Evolutionary conservation across 352 stramenopile species (phyloP), one percentile per base, ranked within the genome.

Genomic region (Phytophthora nicotianae): DNA sequence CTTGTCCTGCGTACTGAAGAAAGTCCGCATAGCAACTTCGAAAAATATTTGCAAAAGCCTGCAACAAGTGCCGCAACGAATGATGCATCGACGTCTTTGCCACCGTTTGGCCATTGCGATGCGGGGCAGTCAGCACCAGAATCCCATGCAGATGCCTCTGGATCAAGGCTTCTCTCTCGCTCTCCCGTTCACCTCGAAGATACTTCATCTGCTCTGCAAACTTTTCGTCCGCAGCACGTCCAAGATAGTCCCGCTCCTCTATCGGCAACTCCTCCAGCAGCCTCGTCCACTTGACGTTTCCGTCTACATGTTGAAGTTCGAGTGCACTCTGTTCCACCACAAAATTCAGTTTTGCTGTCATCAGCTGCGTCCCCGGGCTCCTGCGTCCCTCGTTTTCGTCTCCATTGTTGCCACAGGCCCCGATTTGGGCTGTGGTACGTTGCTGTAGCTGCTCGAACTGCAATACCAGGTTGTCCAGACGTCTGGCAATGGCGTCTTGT

Each of bases 131-230:
- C 11, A 72, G 45, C 11, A 71, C 57, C 23, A 88, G 60, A n/a
- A 88, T 57, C 7, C 56, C 56, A 5, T 77, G 53, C 21, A 90
- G 19, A 66, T 90, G 78, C 29, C 69, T 58, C 29, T 70, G 57
- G 19, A 90, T 72, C 29, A 68, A 62, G 17, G 48, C 50, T 0
- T 72, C 17, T 0, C 65, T 74, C 45, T 88, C 74, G 0, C 49
- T 33, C 32, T 72, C 63, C 13, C 62, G 49, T 5, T 66, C 58
- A 5, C 72, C 68, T 24, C 62, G 68, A 21, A 71, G 68, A 62
- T 88, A 88, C 69, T 90, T 88, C 54, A 90, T 74, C 40, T 87
- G 77, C 58, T 88, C 74, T n/a, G 58, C 49, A 27, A 90, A 88
- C 49, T 72, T 74, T 33, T 88, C 81, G 45, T 90, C 81, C 3